Conservation (phyloP, 306 rosid genomes). For the Fragaria vesca region DNA sequence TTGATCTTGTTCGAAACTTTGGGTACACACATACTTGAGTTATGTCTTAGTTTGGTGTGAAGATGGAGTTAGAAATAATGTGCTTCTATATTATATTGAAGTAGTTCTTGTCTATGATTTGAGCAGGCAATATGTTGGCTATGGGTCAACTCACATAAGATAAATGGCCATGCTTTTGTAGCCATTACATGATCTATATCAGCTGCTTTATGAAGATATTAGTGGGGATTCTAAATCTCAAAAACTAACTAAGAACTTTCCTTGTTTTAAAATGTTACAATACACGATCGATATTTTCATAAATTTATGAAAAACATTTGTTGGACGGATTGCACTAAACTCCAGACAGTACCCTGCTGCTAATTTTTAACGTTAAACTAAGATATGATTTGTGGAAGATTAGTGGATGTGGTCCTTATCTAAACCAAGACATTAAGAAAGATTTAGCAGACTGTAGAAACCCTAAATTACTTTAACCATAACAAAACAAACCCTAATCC, state of each 20-base stretch:
- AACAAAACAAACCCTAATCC: background rate
- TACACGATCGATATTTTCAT: no score
- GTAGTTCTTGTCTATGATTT: no score
- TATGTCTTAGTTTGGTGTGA: background rate
- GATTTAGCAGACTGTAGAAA: background rate
- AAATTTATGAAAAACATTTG: background rate
- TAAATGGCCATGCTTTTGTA: background rate
- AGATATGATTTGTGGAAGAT: background rate
- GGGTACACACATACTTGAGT: background rate
- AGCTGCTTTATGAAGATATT: no score
- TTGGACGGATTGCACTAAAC: background rate
- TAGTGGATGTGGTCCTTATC: background rate
- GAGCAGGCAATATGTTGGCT: background rate
- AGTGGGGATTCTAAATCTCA: no score
- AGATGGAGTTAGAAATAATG: background rate
- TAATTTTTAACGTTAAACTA: background rate
- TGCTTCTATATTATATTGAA: no score
- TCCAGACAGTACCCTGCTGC: background rate
- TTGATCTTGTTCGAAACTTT: background rate
- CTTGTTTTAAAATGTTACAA: no score
- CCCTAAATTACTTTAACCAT: background rate
- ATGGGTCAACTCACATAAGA: background rate
- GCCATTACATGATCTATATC: background rate
- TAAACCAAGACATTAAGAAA: background rate
- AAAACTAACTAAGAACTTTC: no score